Evolutionary conservation across 345 rosid genomes (phyloP).

Genomic region (Streptanthus diversifolius): DNA sequence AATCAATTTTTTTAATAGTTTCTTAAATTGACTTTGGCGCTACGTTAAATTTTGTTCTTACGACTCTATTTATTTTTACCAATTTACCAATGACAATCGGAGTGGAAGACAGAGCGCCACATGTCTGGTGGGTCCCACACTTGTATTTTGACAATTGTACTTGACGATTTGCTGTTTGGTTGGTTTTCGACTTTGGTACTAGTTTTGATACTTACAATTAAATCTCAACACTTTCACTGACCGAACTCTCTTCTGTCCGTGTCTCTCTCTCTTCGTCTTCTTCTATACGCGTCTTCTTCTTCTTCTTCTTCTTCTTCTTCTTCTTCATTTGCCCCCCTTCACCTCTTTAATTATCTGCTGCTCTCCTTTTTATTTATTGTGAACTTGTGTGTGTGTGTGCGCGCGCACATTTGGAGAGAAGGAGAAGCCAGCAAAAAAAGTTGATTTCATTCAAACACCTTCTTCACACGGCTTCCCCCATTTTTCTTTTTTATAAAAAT

Average conservation of each 20-base stretch:
- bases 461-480: conserved; percentile 2
- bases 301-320: conserved; percentile 6
- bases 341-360: conserved; percentile 7
- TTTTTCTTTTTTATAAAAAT: not conserved
- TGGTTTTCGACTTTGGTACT: not conserved
- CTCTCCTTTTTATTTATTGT: conserved; percentile 16
- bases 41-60: not conserved
- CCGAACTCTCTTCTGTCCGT: not conserved
- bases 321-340: not conserved
- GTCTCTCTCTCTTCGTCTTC: conserved; percentile 6
- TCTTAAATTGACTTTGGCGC: not conserved
- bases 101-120: conserved; percentile 35
- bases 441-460: not conserved
- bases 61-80: not conserved
- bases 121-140: conserved; percentile 15
- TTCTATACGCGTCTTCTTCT: conserved; percentile 32
- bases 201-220: not conserved
- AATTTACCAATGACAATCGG: not conserved
- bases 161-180: not conserved
- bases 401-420: not conserved
- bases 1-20: too few species aligned
- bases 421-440: not conserved
- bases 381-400: not conserved
- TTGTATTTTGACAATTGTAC: not conserved
- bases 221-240: not conserved